phyloP scores from a whole-genome alignment of 192 early-diverging fungal species.

The Polychytrium aggregatum region DNA sequence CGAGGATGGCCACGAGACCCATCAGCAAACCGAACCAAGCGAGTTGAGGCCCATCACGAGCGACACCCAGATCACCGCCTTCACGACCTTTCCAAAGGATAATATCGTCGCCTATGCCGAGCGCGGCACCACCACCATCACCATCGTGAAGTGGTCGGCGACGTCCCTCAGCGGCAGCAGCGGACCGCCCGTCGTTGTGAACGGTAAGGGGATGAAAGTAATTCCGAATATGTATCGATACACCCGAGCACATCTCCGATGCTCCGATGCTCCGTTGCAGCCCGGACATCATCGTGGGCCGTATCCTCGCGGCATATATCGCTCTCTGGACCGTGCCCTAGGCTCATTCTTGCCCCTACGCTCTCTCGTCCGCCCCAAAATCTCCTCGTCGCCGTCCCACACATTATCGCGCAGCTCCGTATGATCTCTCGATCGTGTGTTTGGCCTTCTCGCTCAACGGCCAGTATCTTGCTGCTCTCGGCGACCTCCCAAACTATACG shows the following conservation, averaged over 20 bases:
- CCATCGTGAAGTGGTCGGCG: conserved; percentile 39
- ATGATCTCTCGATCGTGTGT: conserved; percentile 18
- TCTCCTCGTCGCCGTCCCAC: neutral
- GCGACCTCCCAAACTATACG: conserved; percentile 26
- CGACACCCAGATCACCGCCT: conserved; percentile 29
- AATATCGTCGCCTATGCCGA: conserved; percentile 33
- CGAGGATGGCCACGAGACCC: neutral
- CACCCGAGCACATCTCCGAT: no score
- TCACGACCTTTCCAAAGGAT: conserved; percentile 23
- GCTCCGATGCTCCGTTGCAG: no score
- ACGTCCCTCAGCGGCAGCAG: no score
- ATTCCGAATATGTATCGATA: no score
- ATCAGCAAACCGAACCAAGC: neutral
- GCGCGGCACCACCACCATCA: conserved; percentile 17
- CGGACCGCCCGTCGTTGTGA: no score
- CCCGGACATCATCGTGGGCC: conserved; percentile 5
- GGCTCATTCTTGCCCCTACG: neutral
- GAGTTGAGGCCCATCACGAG: conserved; percentile 18
- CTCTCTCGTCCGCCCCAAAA: neutral
- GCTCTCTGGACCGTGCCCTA: conserved; percentile 5
- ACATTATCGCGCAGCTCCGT: neutral
- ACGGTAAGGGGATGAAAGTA: no score
- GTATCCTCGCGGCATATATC: conserved; percentile 3
- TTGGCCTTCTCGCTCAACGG: conserved; percentile 36
- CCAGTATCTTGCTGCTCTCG: conserved; percentile 33